These are phyloP conservation scores for Cryomyces antarcticus DNA, from an alignment of 495 filamentous ascomycete genomes.

Conservation along the genomic window DNA sequence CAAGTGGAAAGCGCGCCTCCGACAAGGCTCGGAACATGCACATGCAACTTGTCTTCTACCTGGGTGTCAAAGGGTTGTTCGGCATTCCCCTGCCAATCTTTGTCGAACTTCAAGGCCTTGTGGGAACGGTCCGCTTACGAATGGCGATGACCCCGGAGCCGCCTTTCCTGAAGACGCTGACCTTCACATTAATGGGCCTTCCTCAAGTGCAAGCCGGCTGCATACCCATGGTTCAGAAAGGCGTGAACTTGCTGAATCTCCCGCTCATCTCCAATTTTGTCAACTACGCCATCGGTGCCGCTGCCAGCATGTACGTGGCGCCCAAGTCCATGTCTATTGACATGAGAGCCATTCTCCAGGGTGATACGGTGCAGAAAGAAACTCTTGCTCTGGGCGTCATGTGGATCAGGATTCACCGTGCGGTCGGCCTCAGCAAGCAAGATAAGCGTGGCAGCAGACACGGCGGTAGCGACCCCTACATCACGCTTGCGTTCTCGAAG, in stretches of 20 bases:
- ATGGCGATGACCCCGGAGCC: conserved; percentile 73
- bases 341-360: conserved; percentile 70
- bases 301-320: conserved; percentile 76
- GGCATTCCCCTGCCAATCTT: conserved; percentile 79
- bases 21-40: conserved; percentile 87
- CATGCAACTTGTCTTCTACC: conserved; percentile 79
- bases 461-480: conserved; percentile 87
- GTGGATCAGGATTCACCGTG: conserved; percentile 81
- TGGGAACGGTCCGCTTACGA: conserved; percentile 67
- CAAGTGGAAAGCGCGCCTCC: conserved; percentile 43
- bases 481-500: conserved; percentile 57
- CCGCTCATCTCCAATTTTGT: conserved; percentile 91
- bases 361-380: conserved; percentile 81
- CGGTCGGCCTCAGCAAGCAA: conserved; percentile 74
- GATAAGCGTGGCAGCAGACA: conserved; percentile 63
- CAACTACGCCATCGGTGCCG: conserved; percentile 82
- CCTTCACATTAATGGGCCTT: conserved; percentile 81
- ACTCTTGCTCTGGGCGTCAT: conserved; percentile 65
- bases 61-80: conserved; percentile 68
- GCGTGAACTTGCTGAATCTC: conserved; percentile 79
- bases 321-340: conserved; percentile 93
- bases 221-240: conserved; percentile 70
- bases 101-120: conserved; percentile 66
- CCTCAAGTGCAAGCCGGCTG: conserved; percentile 83
- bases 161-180: conserved; percentile 78